Evolutionary conservation across 257 asterid genomes (phyloP), one percentile per base, ranked within the genome.

Genomic region (Nicotiana otophora): DNA sequence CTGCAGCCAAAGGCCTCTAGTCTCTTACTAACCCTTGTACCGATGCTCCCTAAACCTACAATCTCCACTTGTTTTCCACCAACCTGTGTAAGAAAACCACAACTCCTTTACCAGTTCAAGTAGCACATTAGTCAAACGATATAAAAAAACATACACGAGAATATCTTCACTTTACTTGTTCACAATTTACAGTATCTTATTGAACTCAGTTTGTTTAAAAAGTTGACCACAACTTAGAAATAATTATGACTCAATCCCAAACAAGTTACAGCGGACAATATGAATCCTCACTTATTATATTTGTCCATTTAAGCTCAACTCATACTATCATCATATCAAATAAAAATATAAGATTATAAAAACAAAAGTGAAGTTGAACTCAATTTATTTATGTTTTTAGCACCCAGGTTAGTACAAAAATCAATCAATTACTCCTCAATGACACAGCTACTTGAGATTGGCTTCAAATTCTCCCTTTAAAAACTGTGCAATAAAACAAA

Each of bases 31-130:
- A 93, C 82, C 86, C 93, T 90, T 15, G 68, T 82, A 4, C 97
- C 93, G n/a, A 92, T 94, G 89, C 88, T 88, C 30, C 97, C 98
- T 7, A 93, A 83, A 36, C 98, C 97, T 4, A 93, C 91, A 46
- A 95, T 91, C 34, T 97, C 98, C 2, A 93, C 94, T 74, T 92
- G 92, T 75, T 93, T 94, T 46, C 92, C 93, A 8, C 92, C 89
- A 67, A 93, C 90, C 97, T 93, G 92, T 57, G 64, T 80, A 12
- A 46, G 3, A 17, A 9, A 26, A 46, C 63, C 16, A 74, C 42
- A 26, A 74, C 63, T 74, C 26, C 42, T 23, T 74, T 46, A 74
- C 62, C 23, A 4, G 39, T 61, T 74, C 15, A 53, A 74, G 62
- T 48, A 23, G 62, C 78, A 12, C 60, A 42, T 74, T 4, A 6